A percentile compares a stretch with the other conserved stretches of the same genome.
phyloP scores from a whole-genome alignment of 257 asterid species.

The Nicotiana paniculata region DNA sequence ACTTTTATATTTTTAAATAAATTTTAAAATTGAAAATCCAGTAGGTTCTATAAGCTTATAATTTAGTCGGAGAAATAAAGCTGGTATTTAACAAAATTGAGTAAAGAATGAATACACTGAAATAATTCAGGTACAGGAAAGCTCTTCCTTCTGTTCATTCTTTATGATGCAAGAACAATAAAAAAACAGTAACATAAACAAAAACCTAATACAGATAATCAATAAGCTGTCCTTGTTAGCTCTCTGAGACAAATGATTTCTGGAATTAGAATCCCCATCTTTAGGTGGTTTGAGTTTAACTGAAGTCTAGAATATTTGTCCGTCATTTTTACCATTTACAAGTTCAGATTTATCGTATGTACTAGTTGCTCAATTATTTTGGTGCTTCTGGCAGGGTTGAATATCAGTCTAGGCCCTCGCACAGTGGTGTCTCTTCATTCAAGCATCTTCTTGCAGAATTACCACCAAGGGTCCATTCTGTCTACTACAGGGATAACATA shows the following conservation, averaged over 20 bases:
- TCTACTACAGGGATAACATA: constrained; percentile 91
- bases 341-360: background rate
- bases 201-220: background rate
- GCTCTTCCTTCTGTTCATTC: background rate
- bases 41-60: background rate
- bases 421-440: constrained; percentile 78
- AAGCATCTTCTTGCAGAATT: constrained; percentile 86
- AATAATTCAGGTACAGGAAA: background rate
- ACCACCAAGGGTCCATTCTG: constrained; percentile 97
- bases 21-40: background rate
- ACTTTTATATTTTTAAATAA: background rate
- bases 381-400: constrained; percentile 66
- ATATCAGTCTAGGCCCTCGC: constrained; percentile 65
- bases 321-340: background rate
- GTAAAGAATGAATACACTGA: background rate
- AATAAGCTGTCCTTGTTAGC: constrained; percentile 1
- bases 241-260: background rate
- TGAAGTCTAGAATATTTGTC: background rate
- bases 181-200: background rate
- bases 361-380: constrained; percentile 12
- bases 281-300: background rate
- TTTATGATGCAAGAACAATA: background rate
- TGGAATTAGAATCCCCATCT: background rate
- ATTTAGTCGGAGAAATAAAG: background rate
- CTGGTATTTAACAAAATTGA: background rate